Evolutionary conservation across 441 rosid genomes (phyloP), one percentile per base, ranked within the genome.

Genomic region (Adansonia gregorii): DNA sequence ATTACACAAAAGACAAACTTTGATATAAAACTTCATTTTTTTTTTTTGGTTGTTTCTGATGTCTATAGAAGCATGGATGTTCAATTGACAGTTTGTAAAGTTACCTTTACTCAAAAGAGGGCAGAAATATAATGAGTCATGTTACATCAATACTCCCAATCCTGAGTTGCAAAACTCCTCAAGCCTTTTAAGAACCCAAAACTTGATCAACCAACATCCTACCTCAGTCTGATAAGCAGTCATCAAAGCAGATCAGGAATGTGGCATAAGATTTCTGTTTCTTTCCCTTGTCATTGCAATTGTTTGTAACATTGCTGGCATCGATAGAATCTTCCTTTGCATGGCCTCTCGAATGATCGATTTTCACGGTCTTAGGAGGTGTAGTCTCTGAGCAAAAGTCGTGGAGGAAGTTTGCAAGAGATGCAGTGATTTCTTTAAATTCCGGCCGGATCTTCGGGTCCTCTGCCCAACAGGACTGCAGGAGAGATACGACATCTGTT

Each of bases 401-500:
- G 20, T 80, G 10, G 4, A 85, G 77, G 81, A 81, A 58, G 19
- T 79, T 73, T 4, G 24, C 31, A 4, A 92, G 81, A 58, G 76
- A 67, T 2, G 52, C 64, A 0, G 76, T 81, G 6, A 91, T 87
- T 75, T 89, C 90, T 8, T 51, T 22, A 24, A 92, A 92, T 74
- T 91, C 94, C 0, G 88, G 97, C 2, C 97, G 87, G 8, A 54
- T 19, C 0, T 70, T 77, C 8, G 95, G 83, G 64, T 92, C 89
- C 27, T 70, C 76, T 52, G 83, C 85, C 95, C 95, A 92, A 65
- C 94, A 91, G n/a, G 88, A 82, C 79, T 84, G 81, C 67, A 92
- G 66, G 22, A 92, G 82, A 6, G 82, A 22, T 3, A 27, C 86
- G 77, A 84, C 5, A 4, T 79, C 88, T 56, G 66, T 58, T 0